Evolutionary conservation across 768 basidiomycete genomes (phyloP).

Genomic region (Naganishia vishniacii): DNA sequence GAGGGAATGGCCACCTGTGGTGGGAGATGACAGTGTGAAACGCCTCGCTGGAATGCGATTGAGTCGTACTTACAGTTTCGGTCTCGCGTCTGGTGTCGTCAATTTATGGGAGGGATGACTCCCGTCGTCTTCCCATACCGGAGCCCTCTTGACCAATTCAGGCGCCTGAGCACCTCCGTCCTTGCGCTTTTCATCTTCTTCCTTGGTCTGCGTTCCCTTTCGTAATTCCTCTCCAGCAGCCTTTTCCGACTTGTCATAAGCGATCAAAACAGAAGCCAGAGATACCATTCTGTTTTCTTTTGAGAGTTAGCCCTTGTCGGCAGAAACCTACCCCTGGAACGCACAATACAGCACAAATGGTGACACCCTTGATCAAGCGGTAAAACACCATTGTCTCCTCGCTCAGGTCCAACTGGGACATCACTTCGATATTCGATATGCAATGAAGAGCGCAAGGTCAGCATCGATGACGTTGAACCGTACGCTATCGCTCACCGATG

Average conservation of each 20-base stretch:
- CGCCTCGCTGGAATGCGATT: too few species aligned
- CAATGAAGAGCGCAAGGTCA: background rate
- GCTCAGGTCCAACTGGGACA: conserved; percentile 29
- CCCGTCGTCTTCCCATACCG: conserved; percentile 28
- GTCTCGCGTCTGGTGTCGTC: conserved; percentile 14
- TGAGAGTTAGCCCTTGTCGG: background rate
- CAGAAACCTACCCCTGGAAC: background rate
- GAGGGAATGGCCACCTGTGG: conserved; percentile 28
- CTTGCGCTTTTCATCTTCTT: conserved; percentile 9
- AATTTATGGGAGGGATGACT: conserved; percentile 23
- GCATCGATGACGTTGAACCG: background rate
- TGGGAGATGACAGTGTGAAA: too few species aligned
- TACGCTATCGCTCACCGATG: conserved; percentile 11
- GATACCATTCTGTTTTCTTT: conserved; percentile 11
- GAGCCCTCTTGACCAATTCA: conserved; percentile 10
- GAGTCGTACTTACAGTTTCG: conserved; percentile 24
- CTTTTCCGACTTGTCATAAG: conserved; percentile 24
- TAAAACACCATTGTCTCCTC: conserved; percentile 28
- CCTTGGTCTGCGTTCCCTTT: background rate
- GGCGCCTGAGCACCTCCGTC: background rate
- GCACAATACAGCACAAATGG: conserved; percentile 20
- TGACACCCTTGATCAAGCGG: conserved; percentile 21
- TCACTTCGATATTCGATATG: conserved; percentile 1
- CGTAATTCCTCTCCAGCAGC: conserved; percentile 17
- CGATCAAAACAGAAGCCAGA: conserved; percentile 12